Conservation (phyloP, 345 rosid genomes). For the Turritis glabra region DNA sequence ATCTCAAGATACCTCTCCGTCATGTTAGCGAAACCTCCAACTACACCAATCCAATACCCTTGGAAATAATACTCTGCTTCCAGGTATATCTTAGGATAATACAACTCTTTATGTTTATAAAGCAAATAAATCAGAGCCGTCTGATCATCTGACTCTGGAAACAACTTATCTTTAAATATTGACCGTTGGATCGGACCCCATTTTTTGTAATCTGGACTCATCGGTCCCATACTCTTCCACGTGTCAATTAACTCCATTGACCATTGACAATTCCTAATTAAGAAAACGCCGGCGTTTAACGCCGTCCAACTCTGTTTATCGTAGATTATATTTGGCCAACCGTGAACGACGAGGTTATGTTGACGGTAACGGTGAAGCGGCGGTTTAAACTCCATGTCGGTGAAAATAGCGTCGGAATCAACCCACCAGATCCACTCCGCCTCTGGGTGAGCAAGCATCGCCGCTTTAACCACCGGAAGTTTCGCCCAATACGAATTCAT, state of each 20-base stretch:
- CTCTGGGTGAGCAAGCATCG: constrained; percentile 96
- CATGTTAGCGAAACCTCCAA: constrained; percentile 56
- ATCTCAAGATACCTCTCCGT: constrained; percentile 55
- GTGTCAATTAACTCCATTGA: constrained; percentile 82
- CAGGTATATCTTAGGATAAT: constrained; percentile 58
- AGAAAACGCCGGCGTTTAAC: constrained; percentile 81
- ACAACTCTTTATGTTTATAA: constrained; percentile 50
- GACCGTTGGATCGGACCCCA: constrained; percentile 78
- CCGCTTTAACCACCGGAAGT: constrained; percentile 68
- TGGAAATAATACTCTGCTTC: constrained; percentile 70
- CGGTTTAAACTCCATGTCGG: constrained; percentile 86
- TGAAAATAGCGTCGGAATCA: constrained; percentile 87
- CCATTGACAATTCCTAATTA: constrained; percentile 95
- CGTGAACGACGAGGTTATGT: constrained; percentile 81
- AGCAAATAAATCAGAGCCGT: constrained; percentile 73
- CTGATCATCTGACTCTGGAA: constrained; percentile 86
- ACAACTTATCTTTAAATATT: constrained; percentile 73
- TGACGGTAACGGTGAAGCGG: constrained; percentile 66
- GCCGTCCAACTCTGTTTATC: constrained; percentile 78
- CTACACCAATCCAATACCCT: constrained; percentile 72
- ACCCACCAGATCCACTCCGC: constrained; percentile 99
- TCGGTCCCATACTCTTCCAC: constrained; percentile 85
- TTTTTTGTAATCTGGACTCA: constrained; percentile 47
- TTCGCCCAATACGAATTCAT: constrained; percentile 87
- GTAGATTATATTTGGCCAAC: constrained; percentile 71